Percentiles rank a stretch among this genome's conserved stretches.
These are phyloP conservation scores for Aspergillus saccharolyticus DNA, from an alignment of 495 filamentous ascomycete species.

Conservation along the genomic window DNA sequence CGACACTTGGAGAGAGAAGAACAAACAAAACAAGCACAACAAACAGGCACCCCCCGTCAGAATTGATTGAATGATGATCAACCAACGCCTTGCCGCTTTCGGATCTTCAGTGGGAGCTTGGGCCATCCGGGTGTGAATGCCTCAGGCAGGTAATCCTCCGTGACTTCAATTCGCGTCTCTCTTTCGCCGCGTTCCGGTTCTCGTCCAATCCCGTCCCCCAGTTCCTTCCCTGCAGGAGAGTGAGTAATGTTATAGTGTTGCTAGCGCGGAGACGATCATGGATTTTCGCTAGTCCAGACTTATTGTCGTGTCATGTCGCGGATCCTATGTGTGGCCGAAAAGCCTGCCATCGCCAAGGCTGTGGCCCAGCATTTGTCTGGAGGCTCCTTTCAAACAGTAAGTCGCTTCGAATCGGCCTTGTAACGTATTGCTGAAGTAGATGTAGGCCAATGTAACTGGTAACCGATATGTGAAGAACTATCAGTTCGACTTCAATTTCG, in stretches of 20 bases:
- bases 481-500: conserved; percentile 83
- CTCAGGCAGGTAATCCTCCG: conserved; percentile 16
- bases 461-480: conserved; percentile 90
- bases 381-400: conserved; percentile 63
- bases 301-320: conserved; percentile 31
- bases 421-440: conserved; percentile 24
- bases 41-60: not conserved
- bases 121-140: conserved; percentile 7
- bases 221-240: not conserved
- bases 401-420: conserved; percentile 25
- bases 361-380: conserved; percentile 85
- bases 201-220: not conserved
- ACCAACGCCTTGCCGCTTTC: not conserved
- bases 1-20: conserved; percentile 5
- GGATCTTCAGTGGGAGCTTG: not conserved
- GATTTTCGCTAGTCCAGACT: not conserved
- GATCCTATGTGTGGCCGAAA: conserved; percentile 93
- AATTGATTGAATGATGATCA: not conserved
- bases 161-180: conserved; percentile 5
- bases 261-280: not conserved
- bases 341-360: conserved; percentile 92
- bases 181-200: conserved; percentile 11
- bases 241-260: too few species aligned
- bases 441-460: conserved; percentile 52
- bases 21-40: conserved; percentile 7